Conservation (phyloP, 1,284 basidiomycete genomes). For the Megacollybia platyphylla region DNA sequence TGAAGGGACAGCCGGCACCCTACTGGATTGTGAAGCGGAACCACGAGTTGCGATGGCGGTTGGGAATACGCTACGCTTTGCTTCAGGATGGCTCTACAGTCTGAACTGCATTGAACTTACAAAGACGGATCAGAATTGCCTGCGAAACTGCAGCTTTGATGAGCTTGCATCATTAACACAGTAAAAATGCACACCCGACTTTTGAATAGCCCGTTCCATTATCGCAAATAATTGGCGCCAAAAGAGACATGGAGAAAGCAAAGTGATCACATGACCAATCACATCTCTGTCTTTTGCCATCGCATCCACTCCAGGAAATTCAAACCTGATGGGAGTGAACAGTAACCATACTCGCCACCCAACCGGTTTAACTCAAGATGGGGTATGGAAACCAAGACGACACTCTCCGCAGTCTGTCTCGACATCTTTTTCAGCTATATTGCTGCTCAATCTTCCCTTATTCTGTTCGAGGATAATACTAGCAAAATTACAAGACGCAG, state of each 20-base stretch:
- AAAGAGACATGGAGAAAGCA: constrained; percentile 51
- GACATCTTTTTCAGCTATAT: no score
- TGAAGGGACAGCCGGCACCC: constrained; percentile 65
- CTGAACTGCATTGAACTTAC: constrained; percentile 29
- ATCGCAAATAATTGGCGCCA: constrained; percentile 90
- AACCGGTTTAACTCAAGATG: no score
- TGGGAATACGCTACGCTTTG: constrained; percentile 65
- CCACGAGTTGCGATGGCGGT: constrained; percentile 90
- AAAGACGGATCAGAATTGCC: constrained; percentile 99
- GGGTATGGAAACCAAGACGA: no score
- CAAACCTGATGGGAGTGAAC: no score
- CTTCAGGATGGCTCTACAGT: background rate
- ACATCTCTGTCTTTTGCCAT: no score
- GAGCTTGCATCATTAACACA: background rate
- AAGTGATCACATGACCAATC: background rate
- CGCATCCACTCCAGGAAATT: no score
- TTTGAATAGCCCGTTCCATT: constrained; percentile 98
- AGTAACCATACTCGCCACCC: no score
- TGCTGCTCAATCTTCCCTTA: no score
- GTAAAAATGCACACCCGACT: constrained; percentile 65
- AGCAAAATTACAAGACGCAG: no score
- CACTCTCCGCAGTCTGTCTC: no score
- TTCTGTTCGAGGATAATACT: no score
- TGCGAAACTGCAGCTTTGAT: constrained; percentile 59
- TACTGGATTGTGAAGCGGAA: constrained; percentile 46